Base-by-base conservation (phyloP, 164 flowering plant species). In the Aristolochia californica region DNA sequence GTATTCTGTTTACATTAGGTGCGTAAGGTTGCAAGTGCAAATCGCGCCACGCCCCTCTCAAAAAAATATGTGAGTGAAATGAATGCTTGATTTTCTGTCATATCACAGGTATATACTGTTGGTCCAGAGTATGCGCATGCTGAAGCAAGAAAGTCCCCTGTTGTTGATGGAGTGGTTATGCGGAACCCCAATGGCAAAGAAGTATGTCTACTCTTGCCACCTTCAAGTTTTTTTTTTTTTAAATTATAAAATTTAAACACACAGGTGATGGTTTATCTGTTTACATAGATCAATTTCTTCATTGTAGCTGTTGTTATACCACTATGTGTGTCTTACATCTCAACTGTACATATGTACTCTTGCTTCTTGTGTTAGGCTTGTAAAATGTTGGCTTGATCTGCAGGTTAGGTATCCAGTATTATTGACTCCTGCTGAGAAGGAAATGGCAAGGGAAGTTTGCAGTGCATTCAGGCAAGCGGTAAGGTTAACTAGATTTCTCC, bases 61-160 rank as follows among this genome's bases (percentile, higher is more conserved):
- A n/a, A n/a, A n/a, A n/a, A n/a, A n/a, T n/a, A n/a, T n/a, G n/a
- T n/a, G 7, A 28, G 30, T 34, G 4, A 34, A 34, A 34, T 34
- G 4, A 34, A 7, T 34, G 40, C 10, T 34, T 34, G 40, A 34
- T 5, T 4, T 34, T 34, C 11, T 34, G 40, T 34, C 10, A 34
- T 26, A 53, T 66, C 59, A 17, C 58, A 94, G 99, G 99, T 94
- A 50, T 94, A 94, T 60, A 94, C 99, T 14, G 99, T 94, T 74
- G 97, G 99, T 53, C 87, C 97, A 17, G 99, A 88, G 69, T 94
- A 94, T 82, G 99, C 99, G n/a, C 99, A 94, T 77, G 97, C 99
- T 57, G 97, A 94, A 72, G 97, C 99, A 63, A 82, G 99, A 70
- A 90, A 94, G 66, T 94, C 99, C 63, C 99, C 99, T 53, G 99